Base-by-base conservation (phyloP, 2,329 filamentous ascomycete species). In the Ciborinia camelliae region DNA sequence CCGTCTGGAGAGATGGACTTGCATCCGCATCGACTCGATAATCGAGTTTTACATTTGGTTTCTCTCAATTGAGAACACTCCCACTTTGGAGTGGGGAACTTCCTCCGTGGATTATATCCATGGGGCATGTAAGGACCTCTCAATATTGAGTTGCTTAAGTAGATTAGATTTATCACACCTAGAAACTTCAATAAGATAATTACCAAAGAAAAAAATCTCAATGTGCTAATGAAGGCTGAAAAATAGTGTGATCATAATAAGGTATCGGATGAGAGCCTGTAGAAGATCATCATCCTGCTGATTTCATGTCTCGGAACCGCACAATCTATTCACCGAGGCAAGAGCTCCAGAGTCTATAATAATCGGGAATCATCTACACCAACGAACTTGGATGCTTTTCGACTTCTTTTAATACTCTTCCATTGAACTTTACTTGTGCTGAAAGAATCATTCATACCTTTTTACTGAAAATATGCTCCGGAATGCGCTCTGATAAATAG, bases 401-500 rank as follows among this genome's bases (percentile, higher is more conserved):
- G 35, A 63, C 45, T 63, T n/a, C 43, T 35, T 39, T 32, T 26
- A 43, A 26, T 18, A 10, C 4, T 45, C 23, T 26, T 4, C 30
- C 55, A 58, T 59, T 47, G 41, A 26, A 20, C 4, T 18, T 26
- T 47, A 26, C 28, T 37, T 8, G 23, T 18, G 20, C 9, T 14
- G 41, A 30, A 20, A 59, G 30, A 20, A 37, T 30, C 14, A 18
- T 26, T 12, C 4, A 28, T 63, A 26, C 15, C 4, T 32, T n/a
- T n/a, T 23, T 63, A 45, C 30, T 66, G 53, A 41, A 51, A 59
- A 26, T 60, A 60, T 63, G 62, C 47, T 37, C 60, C 62, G 66
- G 66, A 51, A 72, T 72, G 67, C 67, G 52, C 63, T 57, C 43
- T 65, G 41, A 66, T 68, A 62, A 65, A 71, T 74, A 86, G 80